phyloP scores from a whole-genome alignment of 2,329 filamentous ascomycete species.

The Pseudogymnoascus sp. region DNA sequence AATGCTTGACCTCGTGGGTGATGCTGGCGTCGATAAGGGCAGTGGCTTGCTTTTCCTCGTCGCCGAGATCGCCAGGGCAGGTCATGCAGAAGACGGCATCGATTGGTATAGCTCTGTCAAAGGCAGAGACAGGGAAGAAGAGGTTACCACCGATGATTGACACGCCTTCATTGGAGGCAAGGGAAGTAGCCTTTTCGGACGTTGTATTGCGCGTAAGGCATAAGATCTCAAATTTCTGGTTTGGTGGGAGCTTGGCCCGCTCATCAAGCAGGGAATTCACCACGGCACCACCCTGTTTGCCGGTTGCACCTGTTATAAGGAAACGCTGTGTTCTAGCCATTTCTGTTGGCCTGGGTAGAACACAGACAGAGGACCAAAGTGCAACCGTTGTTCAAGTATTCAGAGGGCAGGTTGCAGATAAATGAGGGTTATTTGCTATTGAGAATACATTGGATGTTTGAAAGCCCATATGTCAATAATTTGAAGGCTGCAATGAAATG shows the following conservation, averaged over 20 bases:
- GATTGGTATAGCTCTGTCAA: conserved; percentile 36
- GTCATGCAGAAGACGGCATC: conserved; percentile 49
- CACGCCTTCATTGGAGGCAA: conserved; percentile 37
- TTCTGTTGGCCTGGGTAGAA: background rate
- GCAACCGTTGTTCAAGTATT: background rate
- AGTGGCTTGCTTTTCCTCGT: conserved; percentile 50
- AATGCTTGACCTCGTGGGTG: conserved; percentile 47
- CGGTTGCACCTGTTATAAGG: conserved; percentile 31
- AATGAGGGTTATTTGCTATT: background rate
- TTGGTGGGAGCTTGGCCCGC: conserved; percentile 16
- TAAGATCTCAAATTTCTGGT: conserved; percentile 37
- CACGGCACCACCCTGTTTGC: conserved; percentile 31
- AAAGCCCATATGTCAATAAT: background rate
- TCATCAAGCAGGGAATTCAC: conserved; percentile 16
- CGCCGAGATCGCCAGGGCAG: conserved; percentile 28
- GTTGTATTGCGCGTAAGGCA: conserved; percentile 44
- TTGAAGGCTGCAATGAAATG: background rate
- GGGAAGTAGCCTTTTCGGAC: conserved; percentile 37
- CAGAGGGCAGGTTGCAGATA: background rate
- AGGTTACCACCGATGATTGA: conserved; percentile 47
- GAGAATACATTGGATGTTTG: background rate
- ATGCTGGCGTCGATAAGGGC: conserved; percentile 51
- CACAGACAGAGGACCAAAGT: background rate
- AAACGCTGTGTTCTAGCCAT: conserved; percentile 13
- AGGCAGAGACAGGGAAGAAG: conserved; percentile 40